A percentile compares a stretch with the other conserved stretches of the same genome.
These are phyloP conservation scores for Kernera saxatilis DNA, from an alignment of 345 rosid species.

Conservation along the genomic window DNA sequence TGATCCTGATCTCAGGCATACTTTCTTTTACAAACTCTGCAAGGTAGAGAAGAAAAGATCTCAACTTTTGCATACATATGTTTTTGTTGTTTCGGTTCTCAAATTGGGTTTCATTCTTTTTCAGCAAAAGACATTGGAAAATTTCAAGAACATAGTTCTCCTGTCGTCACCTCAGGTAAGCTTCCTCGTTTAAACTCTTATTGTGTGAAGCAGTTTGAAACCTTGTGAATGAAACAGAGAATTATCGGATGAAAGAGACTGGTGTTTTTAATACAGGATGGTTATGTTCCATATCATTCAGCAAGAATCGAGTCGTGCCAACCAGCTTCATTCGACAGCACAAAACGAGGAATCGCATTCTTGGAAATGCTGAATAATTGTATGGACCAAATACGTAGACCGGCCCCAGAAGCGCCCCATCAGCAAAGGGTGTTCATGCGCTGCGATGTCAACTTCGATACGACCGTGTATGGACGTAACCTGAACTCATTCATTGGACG, in stretches of 20 bases:
- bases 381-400: constrained; percentile 88
- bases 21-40: constrained; percentile 79
- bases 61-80: not conserved
- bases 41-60: constrained; percentile 41
- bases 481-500: constrained; percentile 81
- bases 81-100: not conserved
- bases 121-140: constrained; percentile 85
- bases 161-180: constrained; percentile 91
- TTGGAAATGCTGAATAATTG: constrained; percentile 88
- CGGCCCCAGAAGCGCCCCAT: constrained; percentile 29
- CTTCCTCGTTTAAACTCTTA: not conserved
- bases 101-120: constrained; percentile 2
- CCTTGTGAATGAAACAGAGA: not conserved
- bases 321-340: constrained; percentile 66
- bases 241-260: too few species aligned
- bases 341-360: constrained; percentile 67
- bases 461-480: constrained; percentile 69
- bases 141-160: constrained; percentile 67
- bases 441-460: constrained; percentile 83
- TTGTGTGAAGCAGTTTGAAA: not conserved
- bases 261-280: constrained; percentile 64
- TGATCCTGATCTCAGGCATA: constrained; percentile 68
- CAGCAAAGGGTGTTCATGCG: constrained; percentile 72
- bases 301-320: constrained; percentile 86
- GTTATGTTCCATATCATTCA: constrained; percentile 96